Percentiles rank a stretch among this genome's conserved stretches.
Conservation (phyloP, 345 rosid species). For the Corchorus olitorius region DNA sequence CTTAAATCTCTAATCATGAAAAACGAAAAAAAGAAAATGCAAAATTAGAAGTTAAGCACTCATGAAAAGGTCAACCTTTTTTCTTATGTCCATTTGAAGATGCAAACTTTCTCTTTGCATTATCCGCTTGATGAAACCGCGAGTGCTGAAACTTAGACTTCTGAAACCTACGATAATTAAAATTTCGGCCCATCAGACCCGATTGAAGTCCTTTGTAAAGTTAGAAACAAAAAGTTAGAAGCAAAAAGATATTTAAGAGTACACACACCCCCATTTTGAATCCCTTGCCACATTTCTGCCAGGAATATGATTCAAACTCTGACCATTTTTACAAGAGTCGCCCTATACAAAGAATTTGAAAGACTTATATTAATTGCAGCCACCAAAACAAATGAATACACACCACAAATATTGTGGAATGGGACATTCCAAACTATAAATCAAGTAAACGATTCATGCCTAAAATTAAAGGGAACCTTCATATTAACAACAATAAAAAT, state of each 20-base stretch:
- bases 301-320: not conserved
- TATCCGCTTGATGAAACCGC: conserved; percentile 17
- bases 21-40: not conserved
- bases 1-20: not conserved
- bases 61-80: conserved; percentile 12
- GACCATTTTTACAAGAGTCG: not conserved
- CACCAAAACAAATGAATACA: not conserved
- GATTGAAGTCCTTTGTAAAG: not conserved
- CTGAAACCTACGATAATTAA: conserved; percentile 14
- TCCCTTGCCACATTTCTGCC: conserved; percentile 8
- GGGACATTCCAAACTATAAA: not conserved
- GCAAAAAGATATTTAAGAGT: not conserved
- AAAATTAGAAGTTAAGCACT: not conserved
- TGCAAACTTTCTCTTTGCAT: not conserved
- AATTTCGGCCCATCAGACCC: conserved; percentile 7
- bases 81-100: conserved; percentile 6
- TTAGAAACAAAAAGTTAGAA: conserved; percentile 3
- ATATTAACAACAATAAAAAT: not conserved
- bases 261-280: conserved; percentile 15
- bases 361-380: not conserved
- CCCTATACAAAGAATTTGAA: conserved; percentile 9
- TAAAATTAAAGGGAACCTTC: not conserved
- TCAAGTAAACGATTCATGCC: not conserved
- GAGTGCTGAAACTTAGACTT: conserved; percentile 17
- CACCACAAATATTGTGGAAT: not conserved